Conservation (phyloP, 306 rosid genomes). For the Trifolium pratense region DNA sequence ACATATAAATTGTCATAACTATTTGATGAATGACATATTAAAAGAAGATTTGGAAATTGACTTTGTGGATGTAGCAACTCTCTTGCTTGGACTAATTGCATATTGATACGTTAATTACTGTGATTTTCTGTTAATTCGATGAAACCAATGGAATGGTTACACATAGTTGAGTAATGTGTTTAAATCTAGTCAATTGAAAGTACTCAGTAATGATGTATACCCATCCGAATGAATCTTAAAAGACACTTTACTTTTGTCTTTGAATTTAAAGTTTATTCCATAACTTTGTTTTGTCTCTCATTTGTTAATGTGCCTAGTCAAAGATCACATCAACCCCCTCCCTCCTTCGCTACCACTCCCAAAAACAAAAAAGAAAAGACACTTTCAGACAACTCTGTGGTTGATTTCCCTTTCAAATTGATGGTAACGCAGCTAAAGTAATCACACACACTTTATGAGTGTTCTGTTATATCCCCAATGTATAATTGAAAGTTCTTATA, state of each 20-base stretch:
- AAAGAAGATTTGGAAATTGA: slow-evolving; percentile 36
- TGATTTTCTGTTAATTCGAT: slow-evolving; percentile 35
- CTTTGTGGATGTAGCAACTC: slow-evolving; percentile 30
- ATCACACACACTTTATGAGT: no score
- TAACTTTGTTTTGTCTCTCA: slow-evolving; percentile 37
- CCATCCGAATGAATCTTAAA: slow-evolving; percentile 45
- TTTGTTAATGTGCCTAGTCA: slow-evolving; percentile 47
- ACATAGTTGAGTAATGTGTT: slow-evolving; percentile 26
- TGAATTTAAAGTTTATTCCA: no score
- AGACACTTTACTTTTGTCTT: slow-evolving; percentile 44
- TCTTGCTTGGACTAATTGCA: slow-evolving; percentile 36
- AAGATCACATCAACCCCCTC: slow-evolving; percentile 47
- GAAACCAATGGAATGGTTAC: slow-evolving; percentile 34
- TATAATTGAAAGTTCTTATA: no score
- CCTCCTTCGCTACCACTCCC: slow-evolving; percentile 28
- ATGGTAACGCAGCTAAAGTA: slow-evolving; percentile 32
- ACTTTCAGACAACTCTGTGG: slow-evolving; percentile 32
- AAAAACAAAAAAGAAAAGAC: slow-evolving; percentile 39
- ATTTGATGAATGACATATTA: slow-evolving; percentile 1
- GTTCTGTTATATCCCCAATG: no score
- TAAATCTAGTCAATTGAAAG: slow-evolving; percentile 37
- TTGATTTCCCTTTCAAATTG: slow-evolving; percentile 39
- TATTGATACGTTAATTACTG: slow-evolving; percentile 40
- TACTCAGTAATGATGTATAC: slow-evolving; percentile 16
- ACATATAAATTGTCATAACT: not conserved